Evolutionary conservation across 225 moss, liverwort and hornwort genomes (phyloP).

Genomic region (Asterella californica): DNA sequence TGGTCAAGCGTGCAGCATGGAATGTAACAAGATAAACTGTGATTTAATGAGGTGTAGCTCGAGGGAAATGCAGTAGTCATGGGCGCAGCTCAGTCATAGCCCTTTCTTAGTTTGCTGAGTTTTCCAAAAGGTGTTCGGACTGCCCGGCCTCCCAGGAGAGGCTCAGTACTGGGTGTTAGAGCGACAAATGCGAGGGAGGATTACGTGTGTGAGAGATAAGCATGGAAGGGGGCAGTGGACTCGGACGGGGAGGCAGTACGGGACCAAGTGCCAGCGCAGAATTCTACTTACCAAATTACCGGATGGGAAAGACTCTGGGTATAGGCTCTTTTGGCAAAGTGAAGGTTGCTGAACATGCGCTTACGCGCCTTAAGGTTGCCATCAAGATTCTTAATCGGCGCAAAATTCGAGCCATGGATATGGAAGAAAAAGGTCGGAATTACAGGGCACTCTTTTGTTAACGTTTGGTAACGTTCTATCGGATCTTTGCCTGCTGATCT

Average conservation of each 20-base stretch:
- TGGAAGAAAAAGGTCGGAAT: constrained; percentile 84
- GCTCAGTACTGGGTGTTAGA: constrained; percentile 25
- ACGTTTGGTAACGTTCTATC: no score
- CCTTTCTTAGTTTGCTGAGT: background rate
- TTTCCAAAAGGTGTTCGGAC: background rate
- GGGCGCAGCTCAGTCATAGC: constrained; percentile 4
- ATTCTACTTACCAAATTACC: constrained; percentile 67
- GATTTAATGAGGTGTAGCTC: background rate
- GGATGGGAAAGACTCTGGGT: constrained; percentile 76
- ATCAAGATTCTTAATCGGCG: constrained; percentile 90
- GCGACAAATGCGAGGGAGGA: constrained; percentile 49
- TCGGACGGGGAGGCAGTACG: constrained; percentile 58
- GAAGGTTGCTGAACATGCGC: constrained; percentile 77
- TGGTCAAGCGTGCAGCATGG: background rate
- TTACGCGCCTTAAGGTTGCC: constrained; percentile 84
- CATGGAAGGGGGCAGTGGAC: constrained; percentile 50
- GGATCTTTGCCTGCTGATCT: background rate
- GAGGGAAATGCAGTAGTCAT: constrained; percentile 7
- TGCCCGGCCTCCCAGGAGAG: constrained; percentile 26
- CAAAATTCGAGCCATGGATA: constrained; percentile 74
- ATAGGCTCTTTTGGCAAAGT: constrained; percentile 95
- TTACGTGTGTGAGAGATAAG: constrained; percentile 21
- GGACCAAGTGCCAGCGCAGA: constrained; percentile 59
- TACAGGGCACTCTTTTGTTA: background rate
- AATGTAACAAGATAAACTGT: background rate